These are phyloP conservation scores for Dictyostelium firmibasis DNA, from an alignment of 78 protist genomes.

Conservation along the genomic window DNA sequence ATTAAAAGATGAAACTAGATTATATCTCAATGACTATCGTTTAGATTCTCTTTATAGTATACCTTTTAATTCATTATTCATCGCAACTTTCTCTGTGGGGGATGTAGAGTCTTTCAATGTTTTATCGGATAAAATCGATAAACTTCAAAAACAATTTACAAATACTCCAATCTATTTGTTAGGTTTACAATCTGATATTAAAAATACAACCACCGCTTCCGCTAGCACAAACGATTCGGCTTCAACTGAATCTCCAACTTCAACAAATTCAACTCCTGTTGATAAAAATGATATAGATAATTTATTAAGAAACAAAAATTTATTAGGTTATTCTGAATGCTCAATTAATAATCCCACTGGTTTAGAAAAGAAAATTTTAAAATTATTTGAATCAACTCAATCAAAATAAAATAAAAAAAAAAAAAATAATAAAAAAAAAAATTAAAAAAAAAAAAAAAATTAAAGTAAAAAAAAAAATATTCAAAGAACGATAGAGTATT, in stretches of 20 bases:
- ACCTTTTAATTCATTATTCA: constrained; percentile 18
- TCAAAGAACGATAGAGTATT: too few relatives aligned
- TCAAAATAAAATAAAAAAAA: not conserved
- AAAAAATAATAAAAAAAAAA: not conserved
- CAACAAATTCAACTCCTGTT: not conserved
- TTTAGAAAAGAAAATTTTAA: constrained; percentile 24
- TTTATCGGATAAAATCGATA: not conserved
- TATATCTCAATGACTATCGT: constrained; percentile 44
- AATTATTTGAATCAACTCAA: not conserved
- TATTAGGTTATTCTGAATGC: constrained; percentile 24
- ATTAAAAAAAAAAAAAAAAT: not conserved
- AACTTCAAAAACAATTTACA: not conserved
- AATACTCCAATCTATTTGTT: constrained; percentile 10
- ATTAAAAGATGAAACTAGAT: not conserved
- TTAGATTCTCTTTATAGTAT: not conserved
- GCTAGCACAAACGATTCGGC: not conserved
- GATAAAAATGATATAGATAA: constrained; percentile 32
- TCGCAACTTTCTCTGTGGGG: constrained; percentile 4
- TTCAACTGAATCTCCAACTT: not conserved
- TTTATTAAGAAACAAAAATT: constrained; percentile 22
- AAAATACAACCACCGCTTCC: not conserved
- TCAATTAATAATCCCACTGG: not conserved
- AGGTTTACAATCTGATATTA: constrained; percentile 11
- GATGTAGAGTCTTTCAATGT: not conserved
- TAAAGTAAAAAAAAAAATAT: not conserved